Conservation (phyloP, 352 stramenopile species). For the Globisporangium spinosum region DNA sequence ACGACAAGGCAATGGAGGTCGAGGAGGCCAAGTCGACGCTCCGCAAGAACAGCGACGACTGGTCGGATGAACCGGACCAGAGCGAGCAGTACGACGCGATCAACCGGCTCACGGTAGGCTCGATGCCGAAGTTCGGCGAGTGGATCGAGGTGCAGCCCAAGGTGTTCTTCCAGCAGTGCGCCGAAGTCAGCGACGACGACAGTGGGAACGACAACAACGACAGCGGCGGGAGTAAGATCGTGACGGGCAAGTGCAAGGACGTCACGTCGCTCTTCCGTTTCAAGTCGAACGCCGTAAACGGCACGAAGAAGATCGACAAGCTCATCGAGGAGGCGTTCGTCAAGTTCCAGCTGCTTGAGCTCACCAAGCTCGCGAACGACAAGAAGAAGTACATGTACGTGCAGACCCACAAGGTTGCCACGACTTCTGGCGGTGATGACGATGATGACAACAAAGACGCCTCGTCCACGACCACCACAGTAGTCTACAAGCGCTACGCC, state of each 20-base stretch:
- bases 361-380: slow-evolving; percentile 30
- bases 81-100: slow-evolving; percentile 11
- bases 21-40: slow-evolving; percentile 4
- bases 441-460: neutral
- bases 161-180: slow-evolving; percentile 20
- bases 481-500: slow-evolving; percentile 67
- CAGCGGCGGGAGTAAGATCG: neutral
- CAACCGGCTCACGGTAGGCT: slow-evolving; percentile 15
- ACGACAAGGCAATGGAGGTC: neutral
- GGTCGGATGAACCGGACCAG: slow-evolving; percentile 19
- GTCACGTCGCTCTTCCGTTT: slow-evolving; percentile 5
- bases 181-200: neutral
- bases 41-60: slow-evolving; percentile 8
- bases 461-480: slow-evolving; percentile 4
- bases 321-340: slow-evolving; percentile 33
- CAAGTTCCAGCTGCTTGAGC: slow-evolving; percentile 32
- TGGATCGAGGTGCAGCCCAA: slow-evolving; percentile 21
- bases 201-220: neutral
- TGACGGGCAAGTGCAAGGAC: slow-evolving; percentile 18
- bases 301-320: slow-evolving; percentile 35
- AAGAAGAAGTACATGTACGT: slow-evolving; percentile 47
- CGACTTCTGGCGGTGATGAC: slow-evolving; percentile 2
- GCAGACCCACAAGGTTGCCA: slow-evolving; percentile 17
- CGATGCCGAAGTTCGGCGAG: slow-evolving; percentile 19
- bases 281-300: slow-evolving; percentile 13